Evolutionary conservation across 2,329 filamentous ascomycete species (phyloP).

Genomic region (Stemphylium vesicarium): DNA sequence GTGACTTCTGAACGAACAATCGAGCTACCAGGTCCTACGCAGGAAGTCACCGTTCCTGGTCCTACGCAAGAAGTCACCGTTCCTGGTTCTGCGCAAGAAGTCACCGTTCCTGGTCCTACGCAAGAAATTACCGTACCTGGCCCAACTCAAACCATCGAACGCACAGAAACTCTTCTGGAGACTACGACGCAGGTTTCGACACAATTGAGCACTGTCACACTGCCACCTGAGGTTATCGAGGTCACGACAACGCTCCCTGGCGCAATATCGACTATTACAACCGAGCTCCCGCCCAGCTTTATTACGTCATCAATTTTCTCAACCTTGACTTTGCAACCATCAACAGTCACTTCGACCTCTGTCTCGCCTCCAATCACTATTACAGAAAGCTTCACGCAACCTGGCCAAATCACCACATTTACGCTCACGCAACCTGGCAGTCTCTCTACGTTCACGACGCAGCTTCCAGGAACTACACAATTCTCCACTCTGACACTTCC

Average conservation of each 20-base stretch:
- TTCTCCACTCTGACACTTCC: constrained; percentile 23
- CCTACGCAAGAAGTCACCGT: not conserved
- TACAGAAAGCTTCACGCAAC: constrained; percentile 11
- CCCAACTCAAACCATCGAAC: constrained; percentile 13
- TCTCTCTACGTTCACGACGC: not conserved
- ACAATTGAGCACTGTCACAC: constrained; percentile 24
- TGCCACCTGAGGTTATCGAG: constrained; percentile 20
- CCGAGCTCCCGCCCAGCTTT: constrained; percentile 21
- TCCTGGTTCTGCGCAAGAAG: constrained; percentile 8
- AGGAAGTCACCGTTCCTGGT: too few relatives aligned
- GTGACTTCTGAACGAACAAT: constrained; percentile 12
- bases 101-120: not conserved
- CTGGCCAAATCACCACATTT: constrained; percentile 11
- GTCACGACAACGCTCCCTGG: constrained; percentile 28
- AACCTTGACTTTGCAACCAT: constrained; percentile 20
- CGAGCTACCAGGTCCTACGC: not conserved
- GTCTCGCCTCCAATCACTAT: constrained; percentile 11
- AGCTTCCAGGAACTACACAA: too few relatives aligned
- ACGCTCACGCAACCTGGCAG: not conserved
- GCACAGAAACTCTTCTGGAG: constrained; percentile 9
- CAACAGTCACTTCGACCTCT: constrained; percentile 10
- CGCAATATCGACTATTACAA: constrained; percentile 19
- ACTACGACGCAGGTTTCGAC: constrained; percentile 28
- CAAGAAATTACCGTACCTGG: constrained; percentile 8
- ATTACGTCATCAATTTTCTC: constrained; percentile 29